These are phyloP conservation scores for Ramalina intermedia DNA, from an alignment of 495 filamentous ascomycete species.

Conservation along the genomic window DNA sequence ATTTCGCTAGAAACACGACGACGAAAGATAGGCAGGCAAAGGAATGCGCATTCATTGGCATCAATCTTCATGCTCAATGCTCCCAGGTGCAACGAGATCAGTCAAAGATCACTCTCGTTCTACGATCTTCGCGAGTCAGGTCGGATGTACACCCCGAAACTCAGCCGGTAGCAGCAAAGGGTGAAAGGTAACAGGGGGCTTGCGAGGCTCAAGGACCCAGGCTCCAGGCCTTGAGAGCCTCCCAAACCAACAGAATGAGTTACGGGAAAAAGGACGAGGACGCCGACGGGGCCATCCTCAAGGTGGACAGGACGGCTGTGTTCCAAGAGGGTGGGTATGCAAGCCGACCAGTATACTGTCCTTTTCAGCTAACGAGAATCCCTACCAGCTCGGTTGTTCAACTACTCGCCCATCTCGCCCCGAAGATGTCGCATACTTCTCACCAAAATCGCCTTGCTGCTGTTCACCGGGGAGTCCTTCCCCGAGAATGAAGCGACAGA, in stretches of 20 bases:
- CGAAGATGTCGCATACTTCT: constrained; percentile 89
- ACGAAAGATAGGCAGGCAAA: neutral
- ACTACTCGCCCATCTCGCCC: constrained; percentile 86
- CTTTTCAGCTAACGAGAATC: constrained; percentile 9
- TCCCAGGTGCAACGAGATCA: neutral
- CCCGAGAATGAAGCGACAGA: constrained; percentile 94
- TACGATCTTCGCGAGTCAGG: too few species aligned
- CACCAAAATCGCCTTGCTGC: constrained; percentile 91
- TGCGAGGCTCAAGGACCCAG: neutral
- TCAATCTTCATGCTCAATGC: neutral
- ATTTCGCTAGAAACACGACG: constrained; percentile 4
- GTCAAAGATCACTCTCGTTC: neutral
- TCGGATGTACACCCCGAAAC: neutral
- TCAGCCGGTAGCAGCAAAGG: neutral
- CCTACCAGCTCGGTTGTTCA: constrained; percentile 80
- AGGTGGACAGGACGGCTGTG: constrained; percentile 93
- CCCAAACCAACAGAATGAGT: constrained; percentile 46
- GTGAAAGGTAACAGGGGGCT: neutral
- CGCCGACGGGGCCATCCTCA: constrained; percentile 80
- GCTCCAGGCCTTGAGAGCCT: neutral
- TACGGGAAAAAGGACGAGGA: constrained; percentile 99
- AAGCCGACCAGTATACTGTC: constrained; percentile 6
- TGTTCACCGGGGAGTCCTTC: constrained; percentile 95
- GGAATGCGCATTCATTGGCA: neutral
- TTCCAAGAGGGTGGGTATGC: constrained; percentile 84